These are phyloP conservation scores for Styphnolobium japonicum DNA, from an alignment of 306 rosid genomes.

Conservation along the genomic window DNA sequence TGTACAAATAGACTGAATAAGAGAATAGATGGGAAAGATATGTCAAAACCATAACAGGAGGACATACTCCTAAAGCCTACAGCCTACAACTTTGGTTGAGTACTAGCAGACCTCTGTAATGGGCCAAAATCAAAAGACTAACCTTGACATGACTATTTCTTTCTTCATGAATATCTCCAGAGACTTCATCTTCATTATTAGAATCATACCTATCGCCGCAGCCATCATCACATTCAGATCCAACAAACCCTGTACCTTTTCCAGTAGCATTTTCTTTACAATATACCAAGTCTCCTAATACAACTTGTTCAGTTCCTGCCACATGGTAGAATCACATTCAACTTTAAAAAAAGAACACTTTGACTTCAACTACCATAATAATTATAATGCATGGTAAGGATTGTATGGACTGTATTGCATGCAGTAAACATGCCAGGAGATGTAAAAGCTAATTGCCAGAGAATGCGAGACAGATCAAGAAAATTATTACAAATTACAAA, in stretches of 20 bases:
- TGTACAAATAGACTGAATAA: neutral
- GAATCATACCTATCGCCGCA: constrained; percentile 40
- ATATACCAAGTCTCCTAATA: constrained; percentile 83
- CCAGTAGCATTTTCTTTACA: constrained; percentile 56
- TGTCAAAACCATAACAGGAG: constrained; percentile 4
- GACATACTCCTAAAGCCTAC: constrained; percentile 16
- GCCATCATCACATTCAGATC: constrained; percentile 46
- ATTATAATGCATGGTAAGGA: constrained; percentile 7
- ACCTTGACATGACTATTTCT: constrained; percentile 61
- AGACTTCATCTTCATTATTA: constrained; percentile 51
- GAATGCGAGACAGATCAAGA: constrained; percentile 3
- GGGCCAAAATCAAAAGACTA: constrained; percentile 25
- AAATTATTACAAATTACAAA: constrained; percentile 3
- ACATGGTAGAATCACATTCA: constrained; percentile 24
- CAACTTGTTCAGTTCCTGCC: constrained; percentile 72
- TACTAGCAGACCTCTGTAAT: constrained; percentile 8
- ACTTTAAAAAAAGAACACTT: neutral
- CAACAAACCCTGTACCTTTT: constrained; percentile 38
- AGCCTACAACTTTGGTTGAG: neutral
- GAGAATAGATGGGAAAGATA: neutral
- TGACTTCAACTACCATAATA: constrained; percentile 25
- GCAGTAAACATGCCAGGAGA: neutral
- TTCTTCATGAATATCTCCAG: constrained; percentile 51
- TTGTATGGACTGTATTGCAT: neutral
- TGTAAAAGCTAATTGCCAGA: neutral